Evolutionary conservation across 192 early-diverging fungal species (phyloP).

Genomic region (Coemansia sp.): DNA sequence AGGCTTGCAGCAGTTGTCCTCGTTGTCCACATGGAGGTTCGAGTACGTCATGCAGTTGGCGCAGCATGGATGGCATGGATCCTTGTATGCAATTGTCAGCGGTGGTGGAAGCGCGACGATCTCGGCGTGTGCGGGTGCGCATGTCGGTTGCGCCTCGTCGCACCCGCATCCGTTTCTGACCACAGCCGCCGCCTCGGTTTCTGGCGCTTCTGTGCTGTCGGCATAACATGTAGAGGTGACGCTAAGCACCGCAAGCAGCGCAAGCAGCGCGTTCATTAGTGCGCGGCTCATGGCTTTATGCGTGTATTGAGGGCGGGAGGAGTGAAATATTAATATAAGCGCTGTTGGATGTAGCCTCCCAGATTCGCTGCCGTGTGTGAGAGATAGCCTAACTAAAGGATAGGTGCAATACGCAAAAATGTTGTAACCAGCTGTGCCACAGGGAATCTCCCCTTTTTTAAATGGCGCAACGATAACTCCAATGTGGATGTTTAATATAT

Average conservation of each 20-base stretch:
- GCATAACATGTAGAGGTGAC: constrained; percentile 15
- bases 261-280: constrained; percentile 25
- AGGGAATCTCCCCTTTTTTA: neutral
- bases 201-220: constrained; percentile 15
- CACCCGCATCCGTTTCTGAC: constrained; percentile 10
- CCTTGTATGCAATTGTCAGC: constrained; percentile 53
- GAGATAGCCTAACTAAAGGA: neutral
- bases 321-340: neutral
- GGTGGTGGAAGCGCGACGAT: constrained; percentile 45
- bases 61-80: constrained; percentile 53
- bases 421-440: neutral
- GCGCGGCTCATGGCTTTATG: constrained; percentile 30
- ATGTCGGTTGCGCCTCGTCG: constrained; percentile 12
- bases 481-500: neutral
- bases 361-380: neutral
- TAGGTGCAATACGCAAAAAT: neutral
- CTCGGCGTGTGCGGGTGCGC: constrained; percentile 15
- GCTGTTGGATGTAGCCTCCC: neutral
- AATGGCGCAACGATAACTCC: neutral
- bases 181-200: constrained; percentile 22
- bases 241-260: constrained; percentile 17
- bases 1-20: constrained; percentile 54
- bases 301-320: neutral
- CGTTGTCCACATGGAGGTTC: constrained; percentile 48
- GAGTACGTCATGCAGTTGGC: constrained; percentile 54